Evolutionary conservation across 1,284 basidiomycete species (phyloP), one percentile per base, ranked within the genome.

Genomic region (Rhodotorula sp.): DNA sequence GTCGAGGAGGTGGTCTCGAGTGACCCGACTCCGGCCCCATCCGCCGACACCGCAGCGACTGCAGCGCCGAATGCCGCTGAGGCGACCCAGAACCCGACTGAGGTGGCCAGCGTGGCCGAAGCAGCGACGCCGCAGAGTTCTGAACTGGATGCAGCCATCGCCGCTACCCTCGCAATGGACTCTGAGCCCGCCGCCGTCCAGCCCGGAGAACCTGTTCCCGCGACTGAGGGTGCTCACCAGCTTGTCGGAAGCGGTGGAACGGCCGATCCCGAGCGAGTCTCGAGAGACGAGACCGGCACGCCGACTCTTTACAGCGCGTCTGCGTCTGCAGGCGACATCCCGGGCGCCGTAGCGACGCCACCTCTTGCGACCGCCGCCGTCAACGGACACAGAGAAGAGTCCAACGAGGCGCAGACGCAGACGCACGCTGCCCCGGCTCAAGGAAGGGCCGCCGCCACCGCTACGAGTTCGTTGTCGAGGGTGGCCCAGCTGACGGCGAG

Each of bases 401-500:
- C 60, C 2, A 29, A 57, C 42, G 51, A 62, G 48, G 59, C 51
- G 20, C 60, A 67, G 45, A 42, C 62, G 42, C 37, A 26, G 3
- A 42, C 62, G 42, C 37, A 26, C 0, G 12, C 12, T 17, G 42
- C 24, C 24, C n/a, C 22, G 42, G 17, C 15, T 15, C 22, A 24
- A 17, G n/a, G 24, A 7, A n/a, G 44, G 24, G 26, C 42, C 20
- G 12, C 22, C 42, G 42, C 42, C 6, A 42, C 57, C 10, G 57
- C 29, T 12, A 51, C 65, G 57, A 66, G 60, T 26, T 63, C 67
- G 7, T 66, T 79, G 2, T 78, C 78, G 59, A 62, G 77, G 59
- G 65, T 78, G 5, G 77, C 77, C 12, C 76, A 77, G 66, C 72
- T 79, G 30, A 68, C 68, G 10, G 72, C 75, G 66, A 64, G 80